Base-by-base conservation (phyloP, 2,329 filamentous ascomycete genomes). In the Nigrograna mackinnonii region DNA sequence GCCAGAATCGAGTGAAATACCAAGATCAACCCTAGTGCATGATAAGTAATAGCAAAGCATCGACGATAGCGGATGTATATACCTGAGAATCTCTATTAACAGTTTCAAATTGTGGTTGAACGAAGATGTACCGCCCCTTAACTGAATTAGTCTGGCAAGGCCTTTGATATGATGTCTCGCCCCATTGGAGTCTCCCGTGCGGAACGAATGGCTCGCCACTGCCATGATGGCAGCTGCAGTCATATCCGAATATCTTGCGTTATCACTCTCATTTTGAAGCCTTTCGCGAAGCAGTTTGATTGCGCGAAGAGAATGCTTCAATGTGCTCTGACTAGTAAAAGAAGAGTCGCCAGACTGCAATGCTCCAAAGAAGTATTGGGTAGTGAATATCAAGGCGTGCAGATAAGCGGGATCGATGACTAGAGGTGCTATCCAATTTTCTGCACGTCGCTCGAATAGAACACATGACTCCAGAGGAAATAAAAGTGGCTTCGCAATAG, bases 161-260 rank as follows among this genome's bases (percentile, higher is more conserved):
- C 70, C 71, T 17, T 61, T 35, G 40, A 72, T 55, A 38, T 74
- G 69, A 16, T 67, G 52, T 6, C 38, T 52, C 1, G 66, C 62
- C 0, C 57, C 44, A 4, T 55, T 39, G 13, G 39, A 38, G 28
- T 73, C 60, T 3, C 63, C 62, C 0, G 39, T 48, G 6, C 57
- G 44, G 18, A 60, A 52, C 6, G 70, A 62, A 39, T 63, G 52
- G 3, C 45, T 49, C 2, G 66, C 64, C 12, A 73, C 46, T 12
- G 49, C 54, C 37, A 72, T 26, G 2, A 73, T 50, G 1, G 60
- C 57, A 4, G 55, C 47, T 1, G 65, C 49, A 0, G 70, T 73
- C 5, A 51, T 47, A 40, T 67, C 47, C 2, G 64, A 65, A 20
- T 62, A 22, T 17, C 48, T 58, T 4, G 34, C 30, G n/a, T 49